Evolutionary conservation across 768 basidiomycete genomes (phyloP), one percentile per base, ranked within the genome.

Genomic region (Mycena haematopus): DNA sequence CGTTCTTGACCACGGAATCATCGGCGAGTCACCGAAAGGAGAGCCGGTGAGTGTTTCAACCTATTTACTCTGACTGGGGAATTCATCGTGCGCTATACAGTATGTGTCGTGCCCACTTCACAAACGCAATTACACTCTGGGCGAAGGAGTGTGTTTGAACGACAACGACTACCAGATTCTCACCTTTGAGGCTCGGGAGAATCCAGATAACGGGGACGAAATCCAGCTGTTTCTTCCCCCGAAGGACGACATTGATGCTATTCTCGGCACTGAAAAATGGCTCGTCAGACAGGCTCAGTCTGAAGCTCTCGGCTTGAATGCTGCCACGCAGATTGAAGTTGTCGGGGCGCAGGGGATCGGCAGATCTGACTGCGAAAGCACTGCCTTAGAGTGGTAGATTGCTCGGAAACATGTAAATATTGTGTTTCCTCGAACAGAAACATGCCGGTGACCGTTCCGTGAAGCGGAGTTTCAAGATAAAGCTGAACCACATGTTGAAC

Each of bases 1-100:
- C 67, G 87, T 91, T 10, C 84, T 91, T 10, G 86, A 86, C 31
- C 85, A 90, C 62, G 87, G 87, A 19, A 82, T 92, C 56, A 76
- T 92, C 10, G 88, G 88, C 0, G 88, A 90, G 67, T 86, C 86
- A 52, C 71, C 79, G 21, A 73, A 81, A 6, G 87, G 86, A 13
- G 77, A 81, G 13, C 76, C 84, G 78, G 85, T 85, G 62, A 66
- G 83, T 64, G 14, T n/a, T 10, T n/a, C n/a, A 22, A 25, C 35
- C 27, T 74, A 17, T 33, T 27, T 55, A 19, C 36, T 36, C 44
- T 65, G 15, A 29, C 38, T 49, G 19, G 17, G 4, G 22, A 62
- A 56, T 52, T 65, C 61, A 56, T 56, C 58, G 15, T 58, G 53
- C 72, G 50, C 52, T 45, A n/a, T n/a, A n/a, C n/a, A 73, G 66